These are phyloP conservation scores for Solanum virginianum DNA, from an alignment of 257 asterid species.

Conservation along the genomic window DNA sequence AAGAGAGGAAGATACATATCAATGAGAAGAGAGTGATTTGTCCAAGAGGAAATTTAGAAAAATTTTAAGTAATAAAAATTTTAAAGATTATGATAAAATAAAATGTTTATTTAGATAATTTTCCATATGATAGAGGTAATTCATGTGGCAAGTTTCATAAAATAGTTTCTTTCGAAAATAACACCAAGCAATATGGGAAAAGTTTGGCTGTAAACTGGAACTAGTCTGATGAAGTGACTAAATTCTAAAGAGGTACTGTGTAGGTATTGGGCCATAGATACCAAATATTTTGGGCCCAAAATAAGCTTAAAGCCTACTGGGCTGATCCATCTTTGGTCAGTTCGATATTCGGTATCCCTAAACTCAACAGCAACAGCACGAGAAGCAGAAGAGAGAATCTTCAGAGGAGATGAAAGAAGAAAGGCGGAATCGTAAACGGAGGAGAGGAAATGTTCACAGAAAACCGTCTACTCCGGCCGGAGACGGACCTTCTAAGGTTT, in stretches of 20 bases:
- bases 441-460: conserved; percentile 24
- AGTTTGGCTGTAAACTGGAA: not conserved
- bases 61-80: too few relatives aligned
- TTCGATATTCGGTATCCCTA: not conserved
- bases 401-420: not conserved
- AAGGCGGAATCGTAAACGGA: conserved; percentile 16
- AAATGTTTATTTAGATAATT: too few relatives aligned
- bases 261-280: not conserved
- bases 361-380: not conserved
- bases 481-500: not conserved
- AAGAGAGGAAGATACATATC: too few relatives aligned
- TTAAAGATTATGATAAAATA: too few relatives aligned
- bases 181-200: not conserved
- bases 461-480: not conserved
- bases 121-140: too few relatives aligned
- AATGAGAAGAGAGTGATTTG: too few relatives aligned
- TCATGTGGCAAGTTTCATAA: too few relatives aligned
- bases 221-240: not conserved
- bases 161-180: too few relatives aligned
- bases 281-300: not conserved
- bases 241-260: not conserved
- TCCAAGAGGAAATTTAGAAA: too few relatives aligned
- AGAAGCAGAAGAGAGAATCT: not conserved
- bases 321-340: not conserved
- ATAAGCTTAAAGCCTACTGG: not conserved